phyloP scores from a whole-genome alignment of 805 yeast genomes.

The Barnettozyma wickerhamii region DNA sequence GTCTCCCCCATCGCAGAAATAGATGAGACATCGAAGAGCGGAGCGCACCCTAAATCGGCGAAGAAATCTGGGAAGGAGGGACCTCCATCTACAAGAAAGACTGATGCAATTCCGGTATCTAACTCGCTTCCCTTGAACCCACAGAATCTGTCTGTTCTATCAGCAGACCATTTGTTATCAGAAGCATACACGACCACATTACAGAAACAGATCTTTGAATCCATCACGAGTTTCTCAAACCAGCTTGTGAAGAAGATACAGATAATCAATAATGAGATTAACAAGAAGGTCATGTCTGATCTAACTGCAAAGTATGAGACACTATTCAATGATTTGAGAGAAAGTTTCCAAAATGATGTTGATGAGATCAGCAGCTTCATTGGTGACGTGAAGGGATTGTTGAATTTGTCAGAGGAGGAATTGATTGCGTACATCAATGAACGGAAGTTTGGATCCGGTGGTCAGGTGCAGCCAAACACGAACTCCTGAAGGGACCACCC shows the following conservation, averaged over 20 bases:
- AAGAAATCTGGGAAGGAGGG: no score
- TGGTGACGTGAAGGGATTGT: conserved; percentile 31
- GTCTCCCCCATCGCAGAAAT: no score
- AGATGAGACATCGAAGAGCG: no score
- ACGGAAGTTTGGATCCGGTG: conserved; percentile 17
- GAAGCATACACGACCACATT: conserved; percentile 32
- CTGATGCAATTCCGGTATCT: no score
- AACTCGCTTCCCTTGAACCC: no score
- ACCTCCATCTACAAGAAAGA: no score
- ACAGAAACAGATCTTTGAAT: conserved; percentile 33
- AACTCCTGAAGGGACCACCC: no score
- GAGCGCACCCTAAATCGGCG: not conserved
- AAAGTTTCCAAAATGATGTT: conserved; percentile 33
- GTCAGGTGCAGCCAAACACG: no score
- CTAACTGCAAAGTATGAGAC: conserved; percentile 32
- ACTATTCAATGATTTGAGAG: conserved; percentile 29
- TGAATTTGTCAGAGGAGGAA: conserved; percentile 33
- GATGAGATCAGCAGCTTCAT: conserved; percentile 32
- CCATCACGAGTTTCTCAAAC: conserved; percentile 31
- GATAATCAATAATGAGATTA: conserved; percentile 34
- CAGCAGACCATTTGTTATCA: conserved; percentile 12
- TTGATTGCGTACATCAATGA: conserved; percentile 26
- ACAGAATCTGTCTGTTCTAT: not conserved
- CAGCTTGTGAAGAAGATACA: conserved; percentile 31
- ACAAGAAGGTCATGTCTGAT: conserved; percentile 30